Conservation (phyloP, 805 yeast genomes). For the Nakazawaea holstii region DNA sequence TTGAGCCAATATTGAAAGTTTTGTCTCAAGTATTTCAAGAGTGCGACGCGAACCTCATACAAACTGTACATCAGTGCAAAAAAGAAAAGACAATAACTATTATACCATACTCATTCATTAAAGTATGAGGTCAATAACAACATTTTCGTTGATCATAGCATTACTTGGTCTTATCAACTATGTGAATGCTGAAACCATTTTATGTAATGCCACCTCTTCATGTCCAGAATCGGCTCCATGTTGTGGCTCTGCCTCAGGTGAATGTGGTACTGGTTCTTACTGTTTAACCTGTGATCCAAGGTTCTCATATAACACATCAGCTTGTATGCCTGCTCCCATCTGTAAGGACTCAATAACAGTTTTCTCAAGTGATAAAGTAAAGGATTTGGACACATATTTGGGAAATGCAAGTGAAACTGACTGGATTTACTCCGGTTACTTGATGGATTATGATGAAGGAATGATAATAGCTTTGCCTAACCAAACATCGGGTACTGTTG, state of each 20-base stretch:
- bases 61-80: no score
- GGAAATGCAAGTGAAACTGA: conserved; percentile 67
- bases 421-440: conserved; percentile 67
- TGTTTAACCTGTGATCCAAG: conserved; percentile 87
- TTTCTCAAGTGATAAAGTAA: conserved; percentile 30
- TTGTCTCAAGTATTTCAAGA: no score
- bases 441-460: conserved; percentile 49
- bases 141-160: neutral
- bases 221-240: conserved; percentile 86
- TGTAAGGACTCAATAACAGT: conserved; percentile 45
- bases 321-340: conserved; percentile 86
- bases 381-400: conserved; percentile 26
- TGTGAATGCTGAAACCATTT: neutral
- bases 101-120: no score
- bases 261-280: conserved; percentile 32
- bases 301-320: conserved; percentile 52
- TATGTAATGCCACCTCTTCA: conserved; percentile 45
- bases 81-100: no score
- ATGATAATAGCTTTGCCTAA: conserved; percentile 75
- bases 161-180: neutral
- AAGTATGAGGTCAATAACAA: neutral
- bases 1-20: no score
- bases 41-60: no score
- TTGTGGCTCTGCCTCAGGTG: conserved; percentile 72
- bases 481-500: conserved; percentile 66